Evolutionary conservation across 1,139 yeast genomes (phyloP).

Genomic region (Saccharomyces hybrid): DNA sequence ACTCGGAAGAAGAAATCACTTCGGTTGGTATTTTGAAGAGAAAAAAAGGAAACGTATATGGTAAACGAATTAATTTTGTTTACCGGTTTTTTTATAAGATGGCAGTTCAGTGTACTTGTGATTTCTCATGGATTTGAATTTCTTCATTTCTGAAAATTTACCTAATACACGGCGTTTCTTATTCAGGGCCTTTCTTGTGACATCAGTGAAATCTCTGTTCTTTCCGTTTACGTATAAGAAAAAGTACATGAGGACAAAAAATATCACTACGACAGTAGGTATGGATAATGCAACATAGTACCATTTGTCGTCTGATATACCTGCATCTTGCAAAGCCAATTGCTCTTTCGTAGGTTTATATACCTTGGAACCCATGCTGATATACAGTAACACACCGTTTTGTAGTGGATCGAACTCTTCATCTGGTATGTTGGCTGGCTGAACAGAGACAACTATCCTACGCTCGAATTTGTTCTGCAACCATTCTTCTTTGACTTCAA

Average conservation of each 20-base stretch:
- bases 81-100: constrained; percentile 26
- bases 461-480: constrained; percentile 43
- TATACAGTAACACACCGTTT: constrained; percentile 49
- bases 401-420: constrained; percentile 53
- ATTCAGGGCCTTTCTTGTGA: constrained; percentile 43
- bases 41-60: not conserved
- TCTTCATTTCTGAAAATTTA: constrained; percentile 32
- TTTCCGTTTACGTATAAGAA: constrained; percentile 49
- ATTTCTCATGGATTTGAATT: constrained; percentile 29
- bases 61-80: constrained; percentile 18
- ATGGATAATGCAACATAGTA: constrained; percentile 60
- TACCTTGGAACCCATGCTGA: constrained; percentile 53
- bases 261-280: constrained; percentile 63
- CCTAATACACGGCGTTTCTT: constrained; percentile 43
- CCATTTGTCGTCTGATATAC: constrained; percentile 54
- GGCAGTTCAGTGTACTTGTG: constrained; percentile 38
- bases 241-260: constrained; percentile 54
- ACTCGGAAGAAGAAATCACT: not conserved
- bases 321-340: constrained; percentile 47
- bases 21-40: not conserved
- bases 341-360: constrained; percentile 51
- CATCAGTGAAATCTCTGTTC: constrained; percentile 41
- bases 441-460: constrained; percentile 52
- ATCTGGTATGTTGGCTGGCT: constrained; percentile 58
- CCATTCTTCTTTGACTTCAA: constrained; percentile 57